Evolutionary conservation across 345 rosid species (phyloP).

Genomic region (Linum lewisii): DNA sequence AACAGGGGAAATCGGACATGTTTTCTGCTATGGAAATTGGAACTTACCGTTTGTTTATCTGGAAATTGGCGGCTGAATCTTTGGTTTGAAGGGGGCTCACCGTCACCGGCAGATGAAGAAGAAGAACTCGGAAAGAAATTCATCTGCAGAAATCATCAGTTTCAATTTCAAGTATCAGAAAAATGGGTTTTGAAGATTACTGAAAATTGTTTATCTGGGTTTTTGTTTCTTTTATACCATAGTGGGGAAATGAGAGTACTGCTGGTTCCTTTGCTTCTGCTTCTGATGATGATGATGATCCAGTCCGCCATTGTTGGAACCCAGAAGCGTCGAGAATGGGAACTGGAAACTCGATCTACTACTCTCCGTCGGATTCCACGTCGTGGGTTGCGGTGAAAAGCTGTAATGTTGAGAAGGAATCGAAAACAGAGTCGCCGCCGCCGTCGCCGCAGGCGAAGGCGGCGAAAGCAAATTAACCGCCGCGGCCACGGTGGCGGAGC

Average conservation of each 20-base stretch:
- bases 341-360: neutral
- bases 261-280: slow-evolving; percentile 28
- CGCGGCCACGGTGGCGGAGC: slow-evolving; percentile 4
- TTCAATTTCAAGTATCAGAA: neutral
- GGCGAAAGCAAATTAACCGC: slow-evolving; percentile 9
- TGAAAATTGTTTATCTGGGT: no score
- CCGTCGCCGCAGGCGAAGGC: neutral
- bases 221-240: slow-evolving; percentile 22
- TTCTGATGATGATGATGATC: slow-evolving; percentile 19
- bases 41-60: slow-evolving; percentile 31
- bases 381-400: slow-evolving; percentile 14
- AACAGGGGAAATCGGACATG: no score
- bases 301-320: slow-evolving; percentile 14
- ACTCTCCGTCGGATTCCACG: slow-evolving; percentile 15
- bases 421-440: neutral
- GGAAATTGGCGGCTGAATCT: slow-evolving; percentile 17
- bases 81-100: slow-evolving; percentile 70
- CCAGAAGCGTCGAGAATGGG: slow-evolving; percentile 15
- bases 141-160: slow-evolving; percentile 23
- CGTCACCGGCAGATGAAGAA: slow-evolving; percentile 14
- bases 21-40: neutral
- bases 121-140: slow-evolving; percentile 21
- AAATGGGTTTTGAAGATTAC: neutral
- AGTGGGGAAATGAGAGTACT: slow-evolving; percentile 14
- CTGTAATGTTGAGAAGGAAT: slow-evolving; percentile 8